Conservation (phyloP, 1,139 yeast genomes). For the Blastobotrys raffinosifermentans region DNA sequence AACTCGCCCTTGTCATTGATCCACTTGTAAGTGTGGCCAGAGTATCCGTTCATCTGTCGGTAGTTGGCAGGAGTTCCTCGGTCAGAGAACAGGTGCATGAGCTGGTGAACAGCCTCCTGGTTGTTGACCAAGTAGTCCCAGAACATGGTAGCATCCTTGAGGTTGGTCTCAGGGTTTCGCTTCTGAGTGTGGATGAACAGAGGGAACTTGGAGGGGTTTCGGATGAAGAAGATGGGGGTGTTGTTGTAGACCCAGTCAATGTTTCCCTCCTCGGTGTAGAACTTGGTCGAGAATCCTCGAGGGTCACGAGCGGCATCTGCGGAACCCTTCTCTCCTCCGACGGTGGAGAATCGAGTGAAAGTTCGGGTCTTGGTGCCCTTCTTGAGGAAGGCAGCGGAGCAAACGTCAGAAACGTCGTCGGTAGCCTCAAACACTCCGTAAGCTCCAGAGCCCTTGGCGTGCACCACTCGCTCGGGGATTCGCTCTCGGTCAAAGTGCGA, state of each 20-base stretch:
- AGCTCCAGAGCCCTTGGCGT: conserved; percentile 88
- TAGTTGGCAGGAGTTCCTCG: conserved; percentile 66
- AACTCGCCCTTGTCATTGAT: conserved; percentile 57
- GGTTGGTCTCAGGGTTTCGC: conserved; percentile 77
- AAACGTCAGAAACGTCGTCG: conserved; percentile 71
- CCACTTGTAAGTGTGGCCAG: conserved; percentile 74
- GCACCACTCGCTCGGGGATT: conserved; percentile 86
- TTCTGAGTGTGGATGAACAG: conserved; percentile 86
- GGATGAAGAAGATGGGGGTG: conserved; percentile 80
- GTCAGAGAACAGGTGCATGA: conserved; percentile 59
- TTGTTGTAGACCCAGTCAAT: conserved; percentile 86
- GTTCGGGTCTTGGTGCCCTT: conserved; percentile 68
- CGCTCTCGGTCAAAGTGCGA: conserved; percentile 86
- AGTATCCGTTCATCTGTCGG: conserved; percentile 67
- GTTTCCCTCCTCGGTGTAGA: conserved; percentile 85
- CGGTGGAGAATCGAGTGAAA: conserved; percentile 78
- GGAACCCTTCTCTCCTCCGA: conserved; percentile 81
- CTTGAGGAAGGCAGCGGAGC: conserved; percentile 64
- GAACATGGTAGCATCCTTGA: conserved; percentile 63
- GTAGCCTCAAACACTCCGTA: conserved; percentile 76
- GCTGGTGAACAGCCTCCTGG: conserved; percentile 59
- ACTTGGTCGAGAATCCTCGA: conserved; percentile 77
- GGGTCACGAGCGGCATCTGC: conserved; percentile 89
- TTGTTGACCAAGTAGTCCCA: conserved; percentile 68
- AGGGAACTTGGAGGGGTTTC: conserved; percentile 86